A percentile compares a stretch with the other conserved stretches of the same genome.
Evolutionary conservation across 176 grass and related monocot genomes (phyloP).

Genomic region (Echinochloa phyllopogon): DNA sequence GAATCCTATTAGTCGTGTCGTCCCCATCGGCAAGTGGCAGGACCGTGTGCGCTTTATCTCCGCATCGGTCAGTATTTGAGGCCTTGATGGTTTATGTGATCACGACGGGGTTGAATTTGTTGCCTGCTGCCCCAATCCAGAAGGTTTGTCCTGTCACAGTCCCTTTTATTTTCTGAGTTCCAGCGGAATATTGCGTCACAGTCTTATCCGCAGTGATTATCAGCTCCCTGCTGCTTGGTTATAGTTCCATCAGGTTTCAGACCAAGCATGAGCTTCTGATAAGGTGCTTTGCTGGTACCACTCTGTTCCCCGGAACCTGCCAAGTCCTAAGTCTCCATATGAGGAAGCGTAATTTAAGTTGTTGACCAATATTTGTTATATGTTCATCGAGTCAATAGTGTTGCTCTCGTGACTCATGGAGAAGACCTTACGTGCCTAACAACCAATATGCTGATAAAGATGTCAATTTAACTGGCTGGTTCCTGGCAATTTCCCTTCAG

Average conservation of each 20-base stretch:
- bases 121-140: neutral
- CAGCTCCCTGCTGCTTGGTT: constrained; percentile 15
- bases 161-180: neutral
- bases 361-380: constrained; percentile 15
- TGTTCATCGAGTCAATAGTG: neutral
- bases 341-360: constrained; percentile 17
- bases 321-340: neutral
- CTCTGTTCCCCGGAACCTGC: neutral
- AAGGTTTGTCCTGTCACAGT: neutral
- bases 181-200: neutral
- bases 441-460: neutral
- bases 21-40: constrained; percentile 27
- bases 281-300: neutral
- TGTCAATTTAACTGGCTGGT: neutral
- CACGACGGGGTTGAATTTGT: neutral
- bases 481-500: neutral
- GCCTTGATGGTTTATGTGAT: neutral
- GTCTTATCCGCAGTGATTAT: constrained; percentile 15
- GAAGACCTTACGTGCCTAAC: constrained; percentile 5
- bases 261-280: neutral
- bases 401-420: neutral
- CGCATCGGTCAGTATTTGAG: neutral
- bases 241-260: neutral
- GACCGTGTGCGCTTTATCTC: neutral
- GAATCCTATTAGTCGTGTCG: neutral